Evolutionary conservation across 2,329 filamentous ascomycete species (phyloP).

Genomic region (Capronia coronata): DNA sequence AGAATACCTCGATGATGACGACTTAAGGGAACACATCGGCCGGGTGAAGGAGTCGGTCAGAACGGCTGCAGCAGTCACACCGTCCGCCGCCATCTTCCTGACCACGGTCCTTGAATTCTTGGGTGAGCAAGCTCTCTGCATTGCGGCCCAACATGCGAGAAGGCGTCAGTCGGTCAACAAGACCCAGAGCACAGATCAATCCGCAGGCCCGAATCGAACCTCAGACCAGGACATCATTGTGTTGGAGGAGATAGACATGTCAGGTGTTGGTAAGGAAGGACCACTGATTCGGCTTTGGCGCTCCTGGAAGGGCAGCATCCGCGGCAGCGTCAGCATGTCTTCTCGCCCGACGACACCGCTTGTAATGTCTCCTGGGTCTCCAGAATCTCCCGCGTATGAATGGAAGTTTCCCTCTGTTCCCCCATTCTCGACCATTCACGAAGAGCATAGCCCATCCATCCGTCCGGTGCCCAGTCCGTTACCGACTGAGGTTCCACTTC

Average conservation of each 20-base stretch:
- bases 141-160: slow-evolving; percentile 78
- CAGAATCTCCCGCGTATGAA: slow-evolving; percentile 35
- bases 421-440: slow-evolving; percentile 28
- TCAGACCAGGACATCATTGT: slow-evolving; percentile 58
- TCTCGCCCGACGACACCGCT: slow-evolving; percentile 39
- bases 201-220: slow-evolving; percentile 35
- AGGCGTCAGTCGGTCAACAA: slow-evolving; percentile 50
- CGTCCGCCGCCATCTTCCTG: slow-evolving; percentile 89
- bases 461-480: slow-evolving; percentile 31
- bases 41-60: slow-evolving; percentile 44
- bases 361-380: slow-evolving; percentile 27
- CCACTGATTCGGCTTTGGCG: slow-evolving; percentile 87
- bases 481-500: slow-evolving; percentile 61
- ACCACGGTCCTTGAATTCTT: slow-evolving; percentile 92
- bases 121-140: slow-evolving; percentile 81
- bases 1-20: slow-evolving; percentile 73
- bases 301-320: slow-evolving; percentile 76
- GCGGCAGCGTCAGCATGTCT: slow-evolving; percentile 52
- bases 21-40: slow-evolving; percentile 46
- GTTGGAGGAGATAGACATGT: slow-evolving; percentile 88
- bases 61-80: slow-evolving; percentile 66
- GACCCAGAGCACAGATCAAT: slow-evolving; percentile 49
- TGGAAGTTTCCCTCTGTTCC: slow-evolving; percentile 32
- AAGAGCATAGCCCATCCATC: slow-evolving; percentile 25
- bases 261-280: slow-evolving; percentile 82